Evolutionary conservation across 169 alveolate genomes (phyloP), one percentile per base, ranked within the genome.

Genomic region (Plasmodium knowlesi): DNA sequence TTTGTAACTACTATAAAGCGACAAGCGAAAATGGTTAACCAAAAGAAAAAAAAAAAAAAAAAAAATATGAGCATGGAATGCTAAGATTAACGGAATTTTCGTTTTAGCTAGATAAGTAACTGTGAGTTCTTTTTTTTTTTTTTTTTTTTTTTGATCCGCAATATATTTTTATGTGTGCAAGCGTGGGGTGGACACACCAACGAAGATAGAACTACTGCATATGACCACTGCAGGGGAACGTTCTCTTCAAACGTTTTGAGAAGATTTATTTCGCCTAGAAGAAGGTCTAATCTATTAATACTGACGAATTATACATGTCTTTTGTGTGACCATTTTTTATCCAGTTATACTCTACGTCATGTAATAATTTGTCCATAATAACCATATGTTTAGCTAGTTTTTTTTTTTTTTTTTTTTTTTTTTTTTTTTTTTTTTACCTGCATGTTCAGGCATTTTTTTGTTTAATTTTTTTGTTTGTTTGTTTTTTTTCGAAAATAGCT

Each of bases 41-140:
- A n/a, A 43, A 46, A n/a, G 43, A 39, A 79, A 80, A 79, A 79
- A n/a, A 79, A 39, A 79, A 80, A 79, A 79, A 39, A 30, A 74
- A 74, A 74, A 74, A 14, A 74, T 74, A 67, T 28, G 76, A 67
- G 22, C 30, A 28, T 67, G 76, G 76, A 67, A 67, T 22, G 76
- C n/a, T 10, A 67, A 67, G 9, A 67, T 67, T 1, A 4, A 67
- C 6, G 76, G 37, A 28, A 28, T 19, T 19, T 67, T 25, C 76
- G 39, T 28, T 67, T 67, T 67, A 28, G 30, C 76, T 67, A 67
- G 76, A 67, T 22, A 67, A 25, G 28, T 14, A 28, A 37, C 30
- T 28, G 76, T 12, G 30, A 67, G 28, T 22, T 61, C 1, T 61
- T n/a, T 6, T 61, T n/a, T 61, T 19, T 67, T 67, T 67, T 67